A percentile compares a stretch with the other conserved stretches of the same genome.
These are phyloP conservation scores for Prunus salicina DNA, from an alignment of 306 rosid species.

Conservation along the genomic window DNA sequence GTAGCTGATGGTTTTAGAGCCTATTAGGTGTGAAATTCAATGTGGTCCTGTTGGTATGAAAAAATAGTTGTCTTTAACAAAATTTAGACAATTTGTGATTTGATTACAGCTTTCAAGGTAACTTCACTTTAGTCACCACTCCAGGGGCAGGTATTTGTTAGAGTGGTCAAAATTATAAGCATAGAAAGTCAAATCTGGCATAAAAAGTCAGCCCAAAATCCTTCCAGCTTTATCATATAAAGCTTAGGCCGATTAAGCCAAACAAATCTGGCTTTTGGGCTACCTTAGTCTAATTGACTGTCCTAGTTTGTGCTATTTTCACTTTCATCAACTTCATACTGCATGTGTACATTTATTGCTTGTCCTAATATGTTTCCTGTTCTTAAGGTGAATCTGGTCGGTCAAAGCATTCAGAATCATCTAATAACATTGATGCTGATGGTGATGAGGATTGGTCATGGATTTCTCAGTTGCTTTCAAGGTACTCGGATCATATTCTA, in stretches of 20 bases:
- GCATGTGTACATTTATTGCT: slow-evolving; percentile 2
- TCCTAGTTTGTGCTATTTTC: background rate
- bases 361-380: slow-evolving; percentile 11
- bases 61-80: no score
- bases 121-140: no score
- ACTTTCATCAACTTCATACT: background rate
- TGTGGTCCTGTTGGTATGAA: no score
- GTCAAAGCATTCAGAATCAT: slow-evolving; percentile 41
- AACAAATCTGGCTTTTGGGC: background rate
- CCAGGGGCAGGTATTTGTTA: no score
- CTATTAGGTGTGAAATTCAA: no score
- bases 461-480: slow-evolving; percentile 51
- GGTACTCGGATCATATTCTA: slow-evolving; percentile 41
- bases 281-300: background rate
- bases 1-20: no score
- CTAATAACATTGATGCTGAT: slow-evolving; percentile 33
- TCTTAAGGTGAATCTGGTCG: slow-evolving; percentile 39
- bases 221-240: background rate
- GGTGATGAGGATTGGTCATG: slow-evolving; percentile 70
- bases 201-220: background rate
- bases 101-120: no score
- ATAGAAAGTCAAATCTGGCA: no score
- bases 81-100: no score
- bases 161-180: no score
- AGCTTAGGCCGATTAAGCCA: background rate